Evolutionary conservation across 768 basidiomycete genomes (phyloP).

Genomic region (Dioszegia aurantiaca): DNA sequence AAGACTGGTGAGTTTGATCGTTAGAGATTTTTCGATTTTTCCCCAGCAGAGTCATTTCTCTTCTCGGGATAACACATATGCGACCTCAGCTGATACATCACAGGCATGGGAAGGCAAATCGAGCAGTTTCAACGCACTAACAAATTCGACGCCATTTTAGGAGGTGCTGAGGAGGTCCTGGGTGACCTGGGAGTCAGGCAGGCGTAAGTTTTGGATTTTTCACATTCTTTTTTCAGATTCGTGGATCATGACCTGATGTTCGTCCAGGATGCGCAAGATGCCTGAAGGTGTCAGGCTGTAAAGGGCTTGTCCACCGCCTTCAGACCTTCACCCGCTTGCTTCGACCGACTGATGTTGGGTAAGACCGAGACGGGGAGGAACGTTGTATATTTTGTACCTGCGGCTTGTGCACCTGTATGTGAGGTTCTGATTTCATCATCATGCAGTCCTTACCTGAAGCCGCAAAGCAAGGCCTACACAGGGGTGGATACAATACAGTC

Average conservation of each 20-base stretch:
- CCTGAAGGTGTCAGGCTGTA: slow-evolving; percentile 44
- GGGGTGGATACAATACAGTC: no score
- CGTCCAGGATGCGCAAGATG: slow-evolving; percentile 44
- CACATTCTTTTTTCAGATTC: no score
- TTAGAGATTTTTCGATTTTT: slow-evolving; percentile 58
- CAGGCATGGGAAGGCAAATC: slow-evolving; percentile 46
- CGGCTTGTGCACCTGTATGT: no score
- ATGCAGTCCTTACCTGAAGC: no score
- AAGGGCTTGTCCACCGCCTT: no score
- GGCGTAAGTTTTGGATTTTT: slow-evolving; percentile 39
- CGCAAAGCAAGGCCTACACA: no score
- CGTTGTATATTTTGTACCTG: slow-evolving; percentile 2
- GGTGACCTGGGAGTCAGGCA: slow-evolving; percentile 51
- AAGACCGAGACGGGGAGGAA: background rate
- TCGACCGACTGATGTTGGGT: no score
- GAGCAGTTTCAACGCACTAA: slow-evolving; percentile 51
- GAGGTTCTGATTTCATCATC: no score
- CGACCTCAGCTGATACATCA: background rate
- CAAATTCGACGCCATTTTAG: slow-evolving; percentile 52
- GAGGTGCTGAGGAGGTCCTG: slow-evolving; percentile 46
- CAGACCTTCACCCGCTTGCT: no score
- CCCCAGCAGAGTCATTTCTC: no score
- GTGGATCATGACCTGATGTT: slow-evolving; percentile 7
- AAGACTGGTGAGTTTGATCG: slow-evolving; percentile 54
- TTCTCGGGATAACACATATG: slow-evolving; percentile 62